Evolutionary conservation across 2,329 filamentous ascomycete genomes (phyloP), one percentile per base, ranked within the genome.

Genomic region (Neonectria magnoliae): DNA sequence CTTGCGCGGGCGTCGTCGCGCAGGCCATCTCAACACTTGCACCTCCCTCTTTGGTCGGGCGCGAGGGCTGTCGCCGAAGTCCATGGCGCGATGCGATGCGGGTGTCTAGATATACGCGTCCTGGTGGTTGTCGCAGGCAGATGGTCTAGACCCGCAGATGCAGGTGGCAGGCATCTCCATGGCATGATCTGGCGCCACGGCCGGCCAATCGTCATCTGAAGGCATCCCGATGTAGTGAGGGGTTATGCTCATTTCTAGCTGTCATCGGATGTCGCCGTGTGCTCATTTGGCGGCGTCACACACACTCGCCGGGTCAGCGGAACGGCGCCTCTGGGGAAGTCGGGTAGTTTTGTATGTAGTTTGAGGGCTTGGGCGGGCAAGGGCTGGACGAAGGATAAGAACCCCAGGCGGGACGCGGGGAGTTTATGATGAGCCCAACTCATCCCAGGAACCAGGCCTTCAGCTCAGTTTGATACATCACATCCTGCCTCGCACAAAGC

Each of bases 141-240:
- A 33, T 29, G 68, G 64, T 66, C 67, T 58, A 60, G 58, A 63
- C 62, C 53, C 45, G 59, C 66, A 60, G 53, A 68, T 60, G 57
- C 45, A 55, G 71, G 62, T 27, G 38, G 36, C 54, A 42, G 52
- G 16, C 36, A 33, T 55, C 18, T 27, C 63, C 56, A 72, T 72
- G 69, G 66, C 61, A 72, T 68, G 69, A 72, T 72, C 55, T 65
- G 36, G 57, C 45, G 59, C 22, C 42, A 57, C 47, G 47, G 62
- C 57, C 57, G 48, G 69, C 71, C 69, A 73, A 64, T 57, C 25
- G 41, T n/a, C 60, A 42, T 27, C 38, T 53, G 57, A 54, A 22
- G 31, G 2, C 42, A 55, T 54, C 25, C 57, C 59, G 44, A 55
- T 52, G 22, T 60, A 51, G 60, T 68, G 68, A 67, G 69, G 71